Conservation (phyloP, 768 basidiomycete genomes). For the Phylloporus rhodoxanthus region DNA sequence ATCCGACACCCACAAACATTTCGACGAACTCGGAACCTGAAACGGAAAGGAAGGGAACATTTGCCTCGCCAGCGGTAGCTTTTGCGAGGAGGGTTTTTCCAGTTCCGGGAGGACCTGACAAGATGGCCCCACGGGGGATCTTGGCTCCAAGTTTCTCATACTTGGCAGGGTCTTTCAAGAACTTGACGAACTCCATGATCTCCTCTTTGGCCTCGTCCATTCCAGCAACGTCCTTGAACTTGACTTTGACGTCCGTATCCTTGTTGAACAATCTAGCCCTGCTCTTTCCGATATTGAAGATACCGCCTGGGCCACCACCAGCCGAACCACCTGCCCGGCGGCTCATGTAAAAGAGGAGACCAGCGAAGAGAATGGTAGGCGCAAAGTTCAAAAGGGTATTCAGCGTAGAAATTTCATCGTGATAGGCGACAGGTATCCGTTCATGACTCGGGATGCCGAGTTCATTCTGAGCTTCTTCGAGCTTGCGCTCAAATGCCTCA, state of each 20-base stretch:
- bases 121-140: conserved; percentile 91
- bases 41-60: conserved; percentile 95
- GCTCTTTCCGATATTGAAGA: conserved; percentile 97
- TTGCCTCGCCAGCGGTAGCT: conserved; percentile 97
- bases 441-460: conserved; percentile 88
- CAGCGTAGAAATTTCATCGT: conserved; percentile 85
- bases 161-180: conserved; percentile 90
- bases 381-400: conserved; percentile 84
- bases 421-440: conserved; percentile 94
- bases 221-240: conserved; percentile 95
- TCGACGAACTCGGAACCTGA: conserved; percentile 99
- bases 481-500: conserved; percentile 92
- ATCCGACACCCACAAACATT: conserved; percentile 99
- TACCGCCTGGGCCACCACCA: conserved; percentile 72
- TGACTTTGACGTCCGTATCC: conserved; percentile 88
- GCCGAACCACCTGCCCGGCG: conserved; percentile 57
- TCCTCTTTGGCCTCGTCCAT: conserved; percentile 99
- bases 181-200: conserved; percentile 99
- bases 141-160: conserved; percentile 97
- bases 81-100: conserved; percentile 98
- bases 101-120: conserved; percentile 95
- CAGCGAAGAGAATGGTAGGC: conserved; percentile 89
- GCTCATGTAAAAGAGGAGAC: conserved; percentile 85
- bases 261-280: conserved; percentile 93
- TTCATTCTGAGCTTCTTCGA: conserved; percentile 90